Evolutionary conservation across 176 grass and related monocot genomes (phyloP).

Genomic region (Raddia guianensis): DNA sequence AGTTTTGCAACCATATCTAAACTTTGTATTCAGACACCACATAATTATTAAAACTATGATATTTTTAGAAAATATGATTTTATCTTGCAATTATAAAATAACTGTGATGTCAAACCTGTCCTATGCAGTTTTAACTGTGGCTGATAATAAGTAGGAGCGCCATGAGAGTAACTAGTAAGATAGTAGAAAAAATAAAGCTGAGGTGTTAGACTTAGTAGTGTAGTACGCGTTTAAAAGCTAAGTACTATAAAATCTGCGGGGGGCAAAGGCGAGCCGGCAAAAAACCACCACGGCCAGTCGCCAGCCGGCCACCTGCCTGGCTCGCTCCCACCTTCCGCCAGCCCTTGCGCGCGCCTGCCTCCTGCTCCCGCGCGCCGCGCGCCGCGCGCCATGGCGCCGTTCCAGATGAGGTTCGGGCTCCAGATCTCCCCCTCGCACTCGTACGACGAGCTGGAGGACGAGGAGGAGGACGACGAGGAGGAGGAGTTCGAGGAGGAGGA

Average conservation of each 20-base stretch:
- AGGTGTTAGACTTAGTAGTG: neutral
- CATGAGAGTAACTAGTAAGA: neutral
- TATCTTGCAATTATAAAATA: no score
- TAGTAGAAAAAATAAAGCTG: neutral
- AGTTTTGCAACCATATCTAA: no score
- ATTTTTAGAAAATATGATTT: no score
- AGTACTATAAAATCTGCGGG: slow-evolving; percentile 36
- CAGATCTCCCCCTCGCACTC: slow-evolving; percentile 55
- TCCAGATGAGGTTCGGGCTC: slow-evolving; percentile 69
- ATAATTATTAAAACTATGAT: no score
- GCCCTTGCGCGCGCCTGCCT: slow-evolving; percentile 1
- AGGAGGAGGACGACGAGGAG: slow-evolving; percentile 15
- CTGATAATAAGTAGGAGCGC: no score
- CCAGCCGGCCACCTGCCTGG: neutral
- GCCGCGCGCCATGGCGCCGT: slow-evolving; percentile 59
- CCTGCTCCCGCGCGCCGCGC: neutral
- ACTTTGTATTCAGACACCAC: no score
- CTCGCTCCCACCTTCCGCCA: neutral
- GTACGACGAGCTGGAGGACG: slow-evolving; percentile 48
- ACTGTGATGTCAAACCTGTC: no score
- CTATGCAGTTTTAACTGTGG: no score
- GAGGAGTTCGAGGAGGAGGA: slow-evolving; percentile 42
- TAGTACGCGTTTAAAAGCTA: slow-evolving; percentile 25
- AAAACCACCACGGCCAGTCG: slow-evolving; percentile 29
- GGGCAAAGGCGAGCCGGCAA: slow-evolving; percentile 20